Conservation (phyloP, 2,329 filamentous ascomycete species). For the Chaetoscypha palmicola region DNA sequence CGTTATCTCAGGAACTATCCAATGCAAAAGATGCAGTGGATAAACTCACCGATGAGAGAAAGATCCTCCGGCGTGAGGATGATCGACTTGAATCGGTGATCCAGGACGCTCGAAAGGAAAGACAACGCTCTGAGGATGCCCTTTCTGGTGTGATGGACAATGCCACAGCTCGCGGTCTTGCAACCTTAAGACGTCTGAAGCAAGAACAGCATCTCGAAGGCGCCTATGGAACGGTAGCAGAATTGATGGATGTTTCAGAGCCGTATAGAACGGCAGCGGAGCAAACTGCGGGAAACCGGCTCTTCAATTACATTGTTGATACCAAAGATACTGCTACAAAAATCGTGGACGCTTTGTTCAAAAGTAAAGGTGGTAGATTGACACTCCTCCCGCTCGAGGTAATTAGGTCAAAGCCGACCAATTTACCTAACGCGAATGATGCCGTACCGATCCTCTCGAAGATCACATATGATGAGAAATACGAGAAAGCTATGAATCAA, state of each 20-base stretch:
- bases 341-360: constrained; percentile 72
- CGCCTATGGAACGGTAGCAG: constrained; percentile 86
- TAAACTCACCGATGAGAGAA: constrained; percentile 76
- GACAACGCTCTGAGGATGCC: constrained; percentile 67
- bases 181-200: constrained; percentile 78
- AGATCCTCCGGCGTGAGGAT: constrained; percentile 81
- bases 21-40: constrained; percentile 73
- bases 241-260: constrained; percentile 82
- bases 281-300: constrained; percentile 81
- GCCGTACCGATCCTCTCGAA: constrained; percentile 83
- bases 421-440: constrained; percentile 79
- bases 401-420: constrained; percentile 61
- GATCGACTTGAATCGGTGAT: constrained; percentile 77
- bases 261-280: constrained; percentile 84
- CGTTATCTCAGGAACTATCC: constrained; percentile 66
- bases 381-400: constrained; percentile 93
- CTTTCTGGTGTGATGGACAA: constrained; percentile 84
- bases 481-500: constrained; percentile 82
- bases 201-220: constrained; percentile 72
- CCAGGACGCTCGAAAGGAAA: constrained; percentile 66
- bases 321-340: constrained; percentile 79
- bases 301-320: constrained; percentile 96
- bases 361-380: constrained; percentile 73
- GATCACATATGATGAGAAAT: constrained; percentile 68
- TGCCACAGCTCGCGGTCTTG: constrained; percentile 77